Base-by-base conservation (phyloP, 2,329 filamentous ascomycete species). In the Aspergillus luchuensis region DNA sequence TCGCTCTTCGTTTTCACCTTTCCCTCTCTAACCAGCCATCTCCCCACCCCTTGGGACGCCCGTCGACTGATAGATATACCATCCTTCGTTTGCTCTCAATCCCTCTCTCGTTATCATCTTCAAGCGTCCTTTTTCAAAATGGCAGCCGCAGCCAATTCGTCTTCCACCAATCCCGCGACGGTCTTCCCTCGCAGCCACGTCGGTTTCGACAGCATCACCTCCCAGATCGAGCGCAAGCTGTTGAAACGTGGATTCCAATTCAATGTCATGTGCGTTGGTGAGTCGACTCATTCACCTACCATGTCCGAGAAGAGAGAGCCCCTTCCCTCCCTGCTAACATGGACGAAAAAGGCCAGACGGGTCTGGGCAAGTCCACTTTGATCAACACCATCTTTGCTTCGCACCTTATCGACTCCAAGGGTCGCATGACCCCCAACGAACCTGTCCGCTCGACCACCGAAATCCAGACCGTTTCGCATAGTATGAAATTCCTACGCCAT, bases 361-460 rank as follows among this genome's bases (percentile, higher is more conserved):
- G 95, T 79, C 88, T 99, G 72, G 95, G 95, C 81, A 99, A 99
- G 85, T 98, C 94, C 60, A 99, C 95, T 65, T 83, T 99, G 77
- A 97, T 99, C 87, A 99, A 99, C 87, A 99, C 95, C 81, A 97
- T 99, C 85, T 99, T 99, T 82, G 95, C 95, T 71, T 98, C 95
- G 71, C 95, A 99, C 84, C 87, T 99, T 72, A 97, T 99, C 81
- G 94, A 99, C 80, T 97, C 92, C 77, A 99, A 99, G 85, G 95
- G 95, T 75, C 92, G 95, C 75, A 85, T 98, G 75, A 84, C 89
- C 64, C 95, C 95, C 67, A 91, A 96, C 75, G 95, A 99, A 85
- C 89, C 90, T 72, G 91, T 96, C 73, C 92, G 95, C 77, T 90
- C 90, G 68, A 99, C 95, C 66, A 99, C 95, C 76, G 95, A 98